Conservation (phyloP, 1,284 basidiomycete species). For the Grifola frondosa region DNA sequence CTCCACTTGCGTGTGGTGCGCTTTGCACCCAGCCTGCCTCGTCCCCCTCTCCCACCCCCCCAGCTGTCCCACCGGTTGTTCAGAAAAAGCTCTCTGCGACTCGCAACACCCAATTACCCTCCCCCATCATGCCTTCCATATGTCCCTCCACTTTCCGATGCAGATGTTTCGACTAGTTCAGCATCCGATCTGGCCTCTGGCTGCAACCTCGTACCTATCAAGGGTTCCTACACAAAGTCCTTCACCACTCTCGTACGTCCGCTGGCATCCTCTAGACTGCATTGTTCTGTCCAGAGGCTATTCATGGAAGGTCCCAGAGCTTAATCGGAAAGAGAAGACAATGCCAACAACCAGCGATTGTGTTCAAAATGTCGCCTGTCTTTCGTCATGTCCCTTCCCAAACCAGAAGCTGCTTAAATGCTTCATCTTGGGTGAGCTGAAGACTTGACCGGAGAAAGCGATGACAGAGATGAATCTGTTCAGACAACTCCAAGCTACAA, state of each 20-base stretch:
- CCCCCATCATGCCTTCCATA: conserved; percentile 40
- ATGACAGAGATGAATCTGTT: background rate
- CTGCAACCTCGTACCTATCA: conserved; percentile 52
- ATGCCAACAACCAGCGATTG: conserved; percentile 27
- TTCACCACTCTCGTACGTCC: conserved; percentile 71
- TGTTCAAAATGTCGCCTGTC: conserved; percentile 40
- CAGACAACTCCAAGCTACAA: background rate
- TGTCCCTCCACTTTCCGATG: conserved; percentile 25
- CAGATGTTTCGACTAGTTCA: conserved; percentile 10
- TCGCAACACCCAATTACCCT: conserved; percentile 47
- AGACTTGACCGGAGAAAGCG: conserved; percentile 41
- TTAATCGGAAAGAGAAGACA: conserved; percentile 48
- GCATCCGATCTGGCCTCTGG: conserved; percentile 10
- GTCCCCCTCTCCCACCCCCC: no score
- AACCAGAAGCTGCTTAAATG: no score
- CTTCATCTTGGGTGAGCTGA: no score
- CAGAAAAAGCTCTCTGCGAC: conserved; percentile 14
- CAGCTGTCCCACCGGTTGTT: conserved; percentile 19
- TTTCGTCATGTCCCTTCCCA: no score
- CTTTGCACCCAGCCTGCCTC: conserved; percentile 5
- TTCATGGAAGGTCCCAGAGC: conserved; percentile 61
- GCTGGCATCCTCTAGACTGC: conserved; percentile 72
- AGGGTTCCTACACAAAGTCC: conserved; percentile 71
- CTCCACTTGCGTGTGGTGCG: conserved; percentile 34
- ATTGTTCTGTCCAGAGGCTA: conserved; percentile 73